phyloP scores from a whole-genome alignment of 768 basidiomycete species.

The Boletellus emodensis region DNA sequence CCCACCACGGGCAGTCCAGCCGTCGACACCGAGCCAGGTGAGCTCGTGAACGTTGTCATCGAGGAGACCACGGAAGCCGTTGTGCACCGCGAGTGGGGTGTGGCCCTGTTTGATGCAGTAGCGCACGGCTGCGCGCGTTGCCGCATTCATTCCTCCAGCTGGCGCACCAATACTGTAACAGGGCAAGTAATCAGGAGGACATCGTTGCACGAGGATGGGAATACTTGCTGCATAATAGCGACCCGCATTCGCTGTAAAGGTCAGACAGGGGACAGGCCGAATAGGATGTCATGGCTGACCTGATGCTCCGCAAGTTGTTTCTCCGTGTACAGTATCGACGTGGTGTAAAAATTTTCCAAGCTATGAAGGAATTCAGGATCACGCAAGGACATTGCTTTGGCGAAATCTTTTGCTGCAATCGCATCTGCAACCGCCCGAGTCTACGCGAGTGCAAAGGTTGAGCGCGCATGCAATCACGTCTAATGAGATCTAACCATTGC shows the following conservation, averaged over 20 bases:
- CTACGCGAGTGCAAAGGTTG: conserved; percentile 35
- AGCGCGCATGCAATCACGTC: not conserved
- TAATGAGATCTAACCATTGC: conserved; percentile 52
- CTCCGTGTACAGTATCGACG: conserved; percentile 57
- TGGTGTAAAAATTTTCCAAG: conserved; percentile 78
- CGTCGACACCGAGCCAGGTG: conserved; percentile 95
- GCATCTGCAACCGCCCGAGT: conserved; percentile 83
- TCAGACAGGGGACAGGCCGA: conserved; percentile 9
- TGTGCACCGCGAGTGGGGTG: conserved; percentile 87
- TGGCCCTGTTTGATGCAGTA: conserved; percentile 93
- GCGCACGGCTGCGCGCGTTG: conserved; percentile 89
- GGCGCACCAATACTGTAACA: conserved; percentile 82
- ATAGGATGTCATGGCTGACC: conserved; percentile 27
- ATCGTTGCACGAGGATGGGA: not conserved
- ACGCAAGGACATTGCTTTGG: conserved; percentile 79
- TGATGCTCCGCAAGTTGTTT: conserved; percentile 48
- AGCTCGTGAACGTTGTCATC: conserved; percentile 84
- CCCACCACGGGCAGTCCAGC: conserved; percentile 94
- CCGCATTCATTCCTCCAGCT: conserved; percentile 98
- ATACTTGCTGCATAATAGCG: conserved; percentile 77
- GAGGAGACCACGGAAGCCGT: conserved; percentile 92
- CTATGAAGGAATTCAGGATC: conserved; percentile 91
- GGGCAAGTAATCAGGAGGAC: not conserved
- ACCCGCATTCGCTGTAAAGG: conserved; percentile 62
- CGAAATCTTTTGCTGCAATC: conserved; percentile 79